Evolutionary conservation across 352 stramenopile genomes (phyloP).

Genomic region (Pythium oligandrum): DNA sequence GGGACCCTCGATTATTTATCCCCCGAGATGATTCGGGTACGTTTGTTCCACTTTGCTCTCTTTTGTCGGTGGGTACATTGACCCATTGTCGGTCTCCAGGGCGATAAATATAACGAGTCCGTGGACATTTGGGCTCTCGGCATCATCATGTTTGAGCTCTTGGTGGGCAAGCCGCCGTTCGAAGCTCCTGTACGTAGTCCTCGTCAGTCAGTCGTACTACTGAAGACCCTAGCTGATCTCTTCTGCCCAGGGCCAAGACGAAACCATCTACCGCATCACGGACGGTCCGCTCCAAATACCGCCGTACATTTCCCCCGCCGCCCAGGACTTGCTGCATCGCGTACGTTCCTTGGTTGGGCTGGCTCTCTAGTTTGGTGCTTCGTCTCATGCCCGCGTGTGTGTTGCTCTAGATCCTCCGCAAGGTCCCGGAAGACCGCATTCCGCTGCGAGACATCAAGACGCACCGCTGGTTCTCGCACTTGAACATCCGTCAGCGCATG

Average conservation of each 20-base stretch:
- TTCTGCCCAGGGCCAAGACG: conserved; percentile 77
- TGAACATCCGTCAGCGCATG: conserved; percentile 42
- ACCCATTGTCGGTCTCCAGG: conserved; percentile 23
- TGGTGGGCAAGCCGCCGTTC: conserved; percentile 97
- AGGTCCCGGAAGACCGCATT: conserved; percentile 50
- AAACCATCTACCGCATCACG: conserved; percentile 95
- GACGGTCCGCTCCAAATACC: conserved; percentile 67
- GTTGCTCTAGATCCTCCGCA: conserved; percentile 59
- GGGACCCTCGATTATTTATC: conserved; percentile 99
- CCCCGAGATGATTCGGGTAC: conserved; percentile 97
- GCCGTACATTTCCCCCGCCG: conserved; percentile 59
- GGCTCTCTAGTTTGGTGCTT: no score
- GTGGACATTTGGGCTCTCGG: conserved; percentile 99
- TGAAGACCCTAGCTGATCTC: background rate
- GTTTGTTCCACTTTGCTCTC: conserved; percentile 4
- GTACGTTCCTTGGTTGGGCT: conserved; percentile 20
- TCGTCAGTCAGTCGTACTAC: background rate
- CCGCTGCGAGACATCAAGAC: conserved; percentile 67
- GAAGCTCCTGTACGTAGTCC: conserved; percentile 79
- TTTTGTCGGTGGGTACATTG: background rate
- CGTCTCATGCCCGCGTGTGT: background rate
- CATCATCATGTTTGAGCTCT: conserved; percentile 98
- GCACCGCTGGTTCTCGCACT: conserved; percentile 70
- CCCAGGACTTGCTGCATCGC: conserved; percentile 66
- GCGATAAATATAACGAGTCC: conserved; percentile 96